Evolutionary conservation across 192 early-diverging fungal genomes (phyloP), one percentile per base, ranked within the genome.

Genomic region (Backusella australiensis): DNA sequence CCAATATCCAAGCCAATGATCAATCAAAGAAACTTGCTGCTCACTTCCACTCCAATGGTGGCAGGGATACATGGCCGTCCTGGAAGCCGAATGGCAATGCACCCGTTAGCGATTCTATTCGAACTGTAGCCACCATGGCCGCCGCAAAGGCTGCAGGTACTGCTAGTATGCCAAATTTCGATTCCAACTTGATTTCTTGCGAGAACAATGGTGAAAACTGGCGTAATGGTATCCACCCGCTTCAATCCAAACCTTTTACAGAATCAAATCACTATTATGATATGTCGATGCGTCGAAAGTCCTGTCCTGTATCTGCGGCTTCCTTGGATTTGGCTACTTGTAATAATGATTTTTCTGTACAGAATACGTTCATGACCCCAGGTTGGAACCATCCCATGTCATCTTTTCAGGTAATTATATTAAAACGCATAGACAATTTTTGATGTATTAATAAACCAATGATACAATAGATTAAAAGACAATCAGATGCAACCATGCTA

Each of bases 41-140:
- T 26, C 34, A 17, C 26, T 46, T 29, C 21, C 19, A 44, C 29
- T 49, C 42, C 44, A 32, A 23, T 71, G 32, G 69, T 32, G 32
- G 69, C 32, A 21, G 21, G 1, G 23, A 41, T 46, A 34, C 70
- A 17, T 26, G 70, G 41, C 29, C 44, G 56, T 63, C 56, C 4
- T 63, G 56, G 56, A 63, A 63, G 56, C 56, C 21, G 56, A 29
- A 63, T 63, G 26, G 26, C 56, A 63, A 63, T 29, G 23, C 8
- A 23, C 21, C 26, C 21, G 12, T 63, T 26, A 72, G 44, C 41
- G 26, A 39, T 23, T 26, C 39, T 32, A 44, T 72, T 44, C 70
- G 70, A 52, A 46, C 26, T 72, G 70, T 72, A 34, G 70, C 41
- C 41, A 44, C 70, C 29, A 44, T 44, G n/a, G 70, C 70, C 23